A percentile compares a stretch with the other conserved stretches of the same genome.
These are phyloP conservation scores for Madurella mycetomatis DNA, from an alignment of 2,329 filamentous ascomycete species.

Conservation along the genomic window DNA sequence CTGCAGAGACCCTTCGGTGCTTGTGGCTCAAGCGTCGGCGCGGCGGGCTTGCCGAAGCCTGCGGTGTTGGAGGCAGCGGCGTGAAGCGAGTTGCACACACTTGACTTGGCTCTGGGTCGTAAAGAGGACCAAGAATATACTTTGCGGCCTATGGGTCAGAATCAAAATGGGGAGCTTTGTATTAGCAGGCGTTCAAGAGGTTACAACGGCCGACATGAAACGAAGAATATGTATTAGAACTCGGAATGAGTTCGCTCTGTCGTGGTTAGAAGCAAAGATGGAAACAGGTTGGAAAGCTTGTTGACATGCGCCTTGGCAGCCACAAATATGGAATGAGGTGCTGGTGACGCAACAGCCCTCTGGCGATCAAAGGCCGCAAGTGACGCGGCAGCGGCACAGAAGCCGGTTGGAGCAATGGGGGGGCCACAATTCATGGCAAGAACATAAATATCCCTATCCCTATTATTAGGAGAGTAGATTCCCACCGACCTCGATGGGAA, in stretches of 20 bases:
- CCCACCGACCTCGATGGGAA: no score
- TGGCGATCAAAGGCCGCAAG: conserved; percentile 5
- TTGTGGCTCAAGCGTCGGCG: conserved; percentile 35
- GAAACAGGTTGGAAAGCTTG: conserved; percentile 1
- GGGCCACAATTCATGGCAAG: background rate
- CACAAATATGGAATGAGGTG: background rate
- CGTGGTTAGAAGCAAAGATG: background rate
- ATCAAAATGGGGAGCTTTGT: background rate
- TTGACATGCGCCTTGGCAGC: conserved; percentile 13
- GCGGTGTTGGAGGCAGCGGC: conserved; percentile 39
- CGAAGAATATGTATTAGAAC: conserved; percentile 1
- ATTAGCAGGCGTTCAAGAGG: background rate
- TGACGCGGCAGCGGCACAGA: background rate
- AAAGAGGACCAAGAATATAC: conserved; percentile 66
- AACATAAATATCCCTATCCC: no score
- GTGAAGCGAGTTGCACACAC: conserved; percentile 43
- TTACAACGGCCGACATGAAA: background rate
- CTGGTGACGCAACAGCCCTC: conserved; percentile 16
- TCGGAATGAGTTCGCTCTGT: background rate
- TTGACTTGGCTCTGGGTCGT: conserved; percentile 61
- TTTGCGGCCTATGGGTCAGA: conserved; percentile 52
- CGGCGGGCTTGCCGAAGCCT: conserved; percentile 50
- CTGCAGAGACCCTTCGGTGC: conserved; percentile 1
- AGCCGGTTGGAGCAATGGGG: conserved; percentile 4
- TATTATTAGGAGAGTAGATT: no score